Evolutionary conservation across 2,329 filamentous ascomycete species (phyloP), one percentile per base, ranked within the genome.

Genomic region (Delphinella strobiligena): DNA sequence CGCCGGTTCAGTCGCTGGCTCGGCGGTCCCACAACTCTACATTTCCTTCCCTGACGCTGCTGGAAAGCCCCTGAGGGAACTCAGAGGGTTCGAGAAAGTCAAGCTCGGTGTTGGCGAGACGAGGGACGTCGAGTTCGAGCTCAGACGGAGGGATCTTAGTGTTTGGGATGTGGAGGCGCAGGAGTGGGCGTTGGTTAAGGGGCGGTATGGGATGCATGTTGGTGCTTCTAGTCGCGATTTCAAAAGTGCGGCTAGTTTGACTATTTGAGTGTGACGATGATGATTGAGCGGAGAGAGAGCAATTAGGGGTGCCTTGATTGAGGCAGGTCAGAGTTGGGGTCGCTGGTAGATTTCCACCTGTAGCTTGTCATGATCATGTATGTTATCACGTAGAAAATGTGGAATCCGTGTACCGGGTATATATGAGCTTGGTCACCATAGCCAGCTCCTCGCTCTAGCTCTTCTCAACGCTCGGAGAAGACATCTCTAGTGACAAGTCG

Each of bases 11-110:
- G 48, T 62, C 2, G 50, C 55, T 16, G 73, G 71, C 18, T 64
- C 64, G 2, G 62, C 67, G 8, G 67, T 77, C 1, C 59, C 69
- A 2, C 74, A 78, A 54, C 57, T 78, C 1, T 78, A 78, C 51
- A 53, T 76, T n/a, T 46, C 50, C 3, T 59, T 67, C 55, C 59
- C 63, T 61, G 18, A 59, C 61, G 33, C 43, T 42, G 42, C 62
- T n/a, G 60, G 58, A 35, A 69, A 68, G 2, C 71, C 69, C 0
- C 54, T 60, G 5, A 54, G 55, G 38, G 39, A 66, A 64, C 19
- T 66, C 29, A 48, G 62, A 3, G 61, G 56, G 5, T 68, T 66
- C 38, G 60, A 65, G 24, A 65, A 66, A 46, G 40, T 63, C 5
- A 37, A 46, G 15, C 31, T 66, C 1, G 47, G 51, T 29, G 51